phyloP scores from a whole-genome alignment of 208 protist species.

The Leishmania mexicana region DNA sequence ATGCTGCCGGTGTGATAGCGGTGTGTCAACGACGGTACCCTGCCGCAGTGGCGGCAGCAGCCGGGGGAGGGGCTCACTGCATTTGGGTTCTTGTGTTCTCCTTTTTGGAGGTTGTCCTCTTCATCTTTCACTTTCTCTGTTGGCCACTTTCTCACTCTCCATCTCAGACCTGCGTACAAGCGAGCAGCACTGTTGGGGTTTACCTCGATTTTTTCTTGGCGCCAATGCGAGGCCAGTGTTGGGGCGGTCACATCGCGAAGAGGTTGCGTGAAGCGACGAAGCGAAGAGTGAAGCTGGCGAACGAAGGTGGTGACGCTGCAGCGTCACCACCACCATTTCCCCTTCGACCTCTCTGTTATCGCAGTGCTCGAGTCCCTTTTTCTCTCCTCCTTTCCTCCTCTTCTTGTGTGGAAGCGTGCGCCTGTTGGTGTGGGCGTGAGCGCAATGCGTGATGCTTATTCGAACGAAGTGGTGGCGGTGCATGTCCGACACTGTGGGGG shows the following conservation, averaged over 20 bases:
- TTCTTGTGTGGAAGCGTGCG: slow-evolving; percentile 1
- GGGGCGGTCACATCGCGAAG: neutral
- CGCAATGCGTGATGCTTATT: neutral
- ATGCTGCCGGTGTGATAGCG: neutral
- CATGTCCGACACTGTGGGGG: neutral
- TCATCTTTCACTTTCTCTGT: neutral
- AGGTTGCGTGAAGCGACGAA: neutral
- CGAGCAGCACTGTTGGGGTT: neutral
- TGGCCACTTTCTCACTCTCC: neutral
- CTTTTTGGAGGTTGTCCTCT: neutral
- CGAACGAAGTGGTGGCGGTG: neutral
- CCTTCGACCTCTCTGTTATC: neutral
- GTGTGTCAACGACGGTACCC: neutral
- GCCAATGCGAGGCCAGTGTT: neutral
- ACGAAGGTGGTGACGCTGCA: neutral
- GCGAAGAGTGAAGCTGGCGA: neutral
- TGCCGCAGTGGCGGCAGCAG: neutral
- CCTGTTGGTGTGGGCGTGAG: neutral
- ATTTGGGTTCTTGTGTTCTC: neutral
- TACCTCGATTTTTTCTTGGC: neutral
- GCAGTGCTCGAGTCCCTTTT: neutral
- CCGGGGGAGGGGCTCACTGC: neutral
- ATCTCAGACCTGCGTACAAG: neutral
- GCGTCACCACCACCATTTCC: neutral
- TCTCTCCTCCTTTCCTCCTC: neutral